Evolutionary conservation across 108 stramenopile genomes (phyloP), one percentile per base, ranked within the genome.

Genomic region (Epithemia pelagica): DNA sequence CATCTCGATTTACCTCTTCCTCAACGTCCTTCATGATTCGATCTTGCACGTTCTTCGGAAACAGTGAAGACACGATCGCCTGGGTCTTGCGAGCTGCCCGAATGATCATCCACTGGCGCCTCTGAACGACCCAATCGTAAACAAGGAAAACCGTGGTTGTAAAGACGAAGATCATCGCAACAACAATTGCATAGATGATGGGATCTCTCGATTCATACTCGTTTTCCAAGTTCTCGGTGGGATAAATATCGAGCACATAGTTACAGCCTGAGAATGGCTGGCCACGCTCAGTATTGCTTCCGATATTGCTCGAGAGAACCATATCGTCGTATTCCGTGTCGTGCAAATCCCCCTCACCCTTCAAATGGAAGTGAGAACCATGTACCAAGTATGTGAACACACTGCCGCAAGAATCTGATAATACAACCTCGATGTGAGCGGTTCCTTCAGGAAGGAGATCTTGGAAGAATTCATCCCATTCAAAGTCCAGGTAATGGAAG

Each of bases 341-440:
- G 30, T 60, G 59, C 27, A 60, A 28, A 28, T 60, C 59, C 25
- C 59, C 59, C 28, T 28, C 24, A 10, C 59, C 59, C 59, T 60
- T 60, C 23, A 51, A 20, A 8, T 32, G 22, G 1, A 23, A 20
- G 27, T 27, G 21, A 1, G 28, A 60, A 28, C 59, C 59, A 60
- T 27, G 27, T 28, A 60, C 21, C 10, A 28, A 21, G 26, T 60
- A 60, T 1, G 59, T 60, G 27, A 1, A 19, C 20, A 28, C 28
- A 20, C 2, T 21, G 25, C 59, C 59, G 28, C 59, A 60, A 28
- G 59, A 60, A 60, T 30, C 30, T 20, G 21, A 21, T 21, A 60
- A 20, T 1, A 60, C 59, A 25, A 30, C 59, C 59, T 60, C 59
- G 1, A 60, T 28, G 28, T 2, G 1, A 25, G 1, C 59, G 21